These are phyloP conservation scores for Sextonia rubra DNA, from an alignment of 164 flowering plant species.

Conservation along the genomic window DNA sequence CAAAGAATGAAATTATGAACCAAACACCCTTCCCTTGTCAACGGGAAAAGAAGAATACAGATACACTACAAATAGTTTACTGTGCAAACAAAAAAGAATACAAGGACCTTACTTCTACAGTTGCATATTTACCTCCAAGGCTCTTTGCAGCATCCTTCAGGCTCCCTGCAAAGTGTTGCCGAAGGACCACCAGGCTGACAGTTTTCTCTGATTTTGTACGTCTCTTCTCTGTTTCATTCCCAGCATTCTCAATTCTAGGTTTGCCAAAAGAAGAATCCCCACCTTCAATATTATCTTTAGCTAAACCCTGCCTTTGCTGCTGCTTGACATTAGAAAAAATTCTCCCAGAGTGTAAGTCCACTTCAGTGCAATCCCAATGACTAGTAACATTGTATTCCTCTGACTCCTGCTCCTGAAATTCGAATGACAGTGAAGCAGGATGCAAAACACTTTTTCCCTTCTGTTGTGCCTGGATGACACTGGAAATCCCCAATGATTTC, in stretches of 20 bases:
- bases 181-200: slow-evolving; percentile 74
- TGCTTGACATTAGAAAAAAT: slow-evolving; percentile 20
- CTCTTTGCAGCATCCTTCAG: slow-evolving; percentile 91
- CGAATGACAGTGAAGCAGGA: slow-evolving; percentile 15
- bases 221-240: slow-evolving; percentile 48
- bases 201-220: slow-evolving; percentile 67
- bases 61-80: background rate
- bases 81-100: too few species aligned
- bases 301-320: slow-evolving; percentile 26
- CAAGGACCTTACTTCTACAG: too few species aligned
- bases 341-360: slow-evolving; percentile 14
- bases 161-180: slow-evolving; percentile 85
- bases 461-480: slow-evolving; percentile 23
- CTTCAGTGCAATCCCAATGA: slow-evolving; percentile 23
- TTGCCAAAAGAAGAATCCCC: slow-evolving; percentile 11
- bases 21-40: background rate
- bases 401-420: slow-evolving; percentile 22
- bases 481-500: slow-evolving; percentile 25
- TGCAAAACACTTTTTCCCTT: slow-evolving; percentile 12
- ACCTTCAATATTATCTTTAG: slow-evolving; percentile 9
- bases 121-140: slow-evolving; percentile 60
- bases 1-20: background rate
- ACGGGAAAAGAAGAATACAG: background rate
- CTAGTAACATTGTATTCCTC: slow-evolving; percentile 26
- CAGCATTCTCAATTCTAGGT: slow-evolving; percentile 29